These are phyloP conservation scores for Hymenoscyphus infarciens DNA, from an alignment of 2,329 filamentous ascomycete species.

Conservation along the genomic window DNA sequence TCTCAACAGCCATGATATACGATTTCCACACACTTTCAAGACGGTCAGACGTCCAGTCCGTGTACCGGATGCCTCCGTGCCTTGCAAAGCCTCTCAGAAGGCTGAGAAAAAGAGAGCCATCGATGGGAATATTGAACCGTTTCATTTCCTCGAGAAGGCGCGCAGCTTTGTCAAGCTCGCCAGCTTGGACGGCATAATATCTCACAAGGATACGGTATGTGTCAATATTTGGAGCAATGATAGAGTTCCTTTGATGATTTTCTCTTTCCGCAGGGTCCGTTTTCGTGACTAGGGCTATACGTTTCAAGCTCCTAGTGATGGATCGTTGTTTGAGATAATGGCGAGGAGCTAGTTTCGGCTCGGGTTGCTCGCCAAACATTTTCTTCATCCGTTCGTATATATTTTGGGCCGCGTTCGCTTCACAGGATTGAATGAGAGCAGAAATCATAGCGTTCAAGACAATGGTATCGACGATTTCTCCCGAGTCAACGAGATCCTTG, in stretches of 20 bases:
- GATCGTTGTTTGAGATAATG: slow-evolving; percentile 34
- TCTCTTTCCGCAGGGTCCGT: slow-evolving; percentile 52
- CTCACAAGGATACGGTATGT: slow-evolving; percentile 80
- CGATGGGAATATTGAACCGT: slow-evolving; percentile 60
- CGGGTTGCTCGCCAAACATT: slow-evolving; percentile 27
- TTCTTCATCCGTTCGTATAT: slow-evolving; percentile 82
- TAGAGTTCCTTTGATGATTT: slow-evolving; percentile 57
- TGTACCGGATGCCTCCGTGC: slow-evolving; percentile 64
- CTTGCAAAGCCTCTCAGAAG: slow-evolving; percentile 78
- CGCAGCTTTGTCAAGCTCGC: slow-evolving; percentile 68
- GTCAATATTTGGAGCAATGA: slow-evolving; percentile 68
- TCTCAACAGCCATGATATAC: slow-evolving; percentile 54
- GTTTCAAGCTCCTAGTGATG: slow-evolving; percentile 54
- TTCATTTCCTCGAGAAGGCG: slow-evolving; percentile 79
- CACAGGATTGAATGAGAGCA: slow-evolving; percentile 71
- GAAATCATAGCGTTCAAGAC: slow-evolving; percentile 84
- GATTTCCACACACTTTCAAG: slow-evolving; percentile 66
- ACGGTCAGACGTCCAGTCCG: slow-evolving; percentile 68
- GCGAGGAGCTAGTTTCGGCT: slow-evolving; percentile 33
- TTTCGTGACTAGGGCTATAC: slow-evolving; percentile 53
- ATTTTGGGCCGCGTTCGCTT: slow-evolving; percentile 71
- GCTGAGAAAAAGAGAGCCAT: slow-evolving; percentile 73
- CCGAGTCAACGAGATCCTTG: slow-evolving; percentile 74
- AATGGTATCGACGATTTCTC: slow-evolving; percentile 83
- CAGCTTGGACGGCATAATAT: slow-evolving; percentile 65